Percentiles rank a stretch among this genome's conserved stretches.
phyloP scores from a whole-genome alignment of 208 protist species.

The Crithidia sp. region DNA sequence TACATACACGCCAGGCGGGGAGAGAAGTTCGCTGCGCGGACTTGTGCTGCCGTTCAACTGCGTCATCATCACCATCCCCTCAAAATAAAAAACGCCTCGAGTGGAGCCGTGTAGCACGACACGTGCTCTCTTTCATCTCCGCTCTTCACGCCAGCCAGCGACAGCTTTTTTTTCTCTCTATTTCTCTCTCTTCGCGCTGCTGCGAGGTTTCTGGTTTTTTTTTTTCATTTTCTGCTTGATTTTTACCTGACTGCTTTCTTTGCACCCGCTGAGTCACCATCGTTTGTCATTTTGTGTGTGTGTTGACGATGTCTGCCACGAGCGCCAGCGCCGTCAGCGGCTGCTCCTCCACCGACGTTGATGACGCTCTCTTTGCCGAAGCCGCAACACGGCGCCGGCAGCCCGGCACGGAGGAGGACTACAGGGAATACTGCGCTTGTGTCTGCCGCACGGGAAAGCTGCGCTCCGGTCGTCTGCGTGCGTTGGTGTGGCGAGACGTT shows the following conservation, averaged over 20 bases:
- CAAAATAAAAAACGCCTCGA: not conserved
- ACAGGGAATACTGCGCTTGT: constrained; percentile 39
- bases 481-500: constrained; percentile 60
- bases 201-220: not conserved
- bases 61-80: not conserved
- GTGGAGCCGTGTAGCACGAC: too few species aligned
- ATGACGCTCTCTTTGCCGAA: constrained; percentile 18
- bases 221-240: not conserved
- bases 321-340: not conserved
- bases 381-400: constrained; percentile 21
- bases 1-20: too few species aligned
- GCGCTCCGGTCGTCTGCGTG: constrained; percentile 44
- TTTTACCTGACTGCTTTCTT: not conserved
- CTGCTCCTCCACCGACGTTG: constrained; percentile 10
- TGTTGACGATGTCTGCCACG: not conserved
- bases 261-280: too few species aligned
- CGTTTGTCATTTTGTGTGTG: too few species aligned
- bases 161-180: not conserved
- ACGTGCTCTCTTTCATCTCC: too few species aligned
- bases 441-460: constrained; percentile 45
- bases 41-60: too few species aligned
- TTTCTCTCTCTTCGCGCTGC: not conserved
- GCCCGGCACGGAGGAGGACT: constrained; percentile 28
- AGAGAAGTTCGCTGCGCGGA: too few species aligned
- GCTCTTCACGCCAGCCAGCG: too few species aligned